Evolutionary conservation across 306 rosid genomes (phyloP), one percentile per base, ranked within the genome.

Genomic region (Cucurbita moschata): DNA sequence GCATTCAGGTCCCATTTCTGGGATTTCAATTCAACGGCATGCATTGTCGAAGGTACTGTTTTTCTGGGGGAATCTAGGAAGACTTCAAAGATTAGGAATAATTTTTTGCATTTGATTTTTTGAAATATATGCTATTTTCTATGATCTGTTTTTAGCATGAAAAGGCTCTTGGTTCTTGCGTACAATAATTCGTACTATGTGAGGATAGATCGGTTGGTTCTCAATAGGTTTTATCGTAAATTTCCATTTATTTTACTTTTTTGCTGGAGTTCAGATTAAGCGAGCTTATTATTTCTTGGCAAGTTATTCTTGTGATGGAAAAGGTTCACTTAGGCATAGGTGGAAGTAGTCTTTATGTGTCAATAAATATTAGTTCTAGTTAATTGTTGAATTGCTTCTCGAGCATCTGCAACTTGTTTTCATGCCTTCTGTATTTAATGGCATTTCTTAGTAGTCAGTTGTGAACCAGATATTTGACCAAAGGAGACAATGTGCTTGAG

Each of bases 1-100:
- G 21, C 97, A 94, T 71, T 38, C 77, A 1, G 89, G 89, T 55
- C 87, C 92, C 35, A 77, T 94, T 76, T 91, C 88, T 0, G 97
- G 96, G 75, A 89, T 91, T 42, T 82, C 81, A 55, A 75, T 89
- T 76, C 96, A 86, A 21, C 79, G 51, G 46, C 86, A 89, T 75
- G 77, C 85, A 79, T 73, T 74, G 73, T 88, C 98, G 39, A 94
- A 89, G 97, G 99, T 87, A 76, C 57, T 51, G 46, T 44, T 16
- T 8, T 35, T 63, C 23, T 19, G 46, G 81, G 71, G 12, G 38
- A 18, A 60, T 57, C 58, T 1, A 59, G 71, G 49, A 15, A 63
- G 13, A 58, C 71, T 37, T 59, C 44, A 43, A 59, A 44, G n/a
- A 54, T 42, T 42, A 0, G 38, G 39, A 57, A 9, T 50, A 19